A percentile compares a stretch with the other conserved stretches of the same genome.
Evolutionary conservation across 805 yeast genomes (phyloP).

Genomic region (Barnettozyma vustinii): DNA sequence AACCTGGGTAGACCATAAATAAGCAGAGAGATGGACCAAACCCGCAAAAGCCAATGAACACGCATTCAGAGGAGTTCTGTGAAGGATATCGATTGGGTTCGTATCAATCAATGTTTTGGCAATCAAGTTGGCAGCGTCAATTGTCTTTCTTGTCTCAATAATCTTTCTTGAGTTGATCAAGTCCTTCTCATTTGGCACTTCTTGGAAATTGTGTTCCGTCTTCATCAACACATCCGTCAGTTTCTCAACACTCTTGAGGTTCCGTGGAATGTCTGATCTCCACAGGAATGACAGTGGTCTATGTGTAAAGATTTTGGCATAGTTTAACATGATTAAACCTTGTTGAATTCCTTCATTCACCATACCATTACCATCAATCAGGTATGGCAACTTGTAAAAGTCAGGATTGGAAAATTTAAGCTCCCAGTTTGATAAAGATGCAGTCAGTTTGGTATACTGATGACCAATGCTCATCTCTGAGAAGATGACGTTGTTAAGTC

Average conservation of each 20-base stretch:
- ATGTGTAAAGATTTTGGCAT: slow-evolving; percentile 51
- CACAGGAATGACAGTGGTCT: slow-evolving; percentile 49
- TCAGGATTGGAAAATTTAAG: slow-evolving; percentile 40
- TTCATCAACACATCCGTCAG: slow-evolving; percentile 23
- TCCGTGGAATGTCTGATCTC: slow-evolving; percentile 42
- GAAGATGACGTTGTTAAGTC: slow-evolving; percentile 41
- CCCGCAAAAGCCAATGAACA: slow-evolving; percentile 50
- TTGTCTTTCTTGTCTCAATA: slow-evolving; percentile 48
- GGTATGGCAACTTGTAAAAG: slow-evolving; percentile 35
- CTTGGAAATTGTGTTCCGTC: slow-evolving; percentile 27
- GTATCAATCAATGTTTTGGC: slow-evolving; percentile 43
- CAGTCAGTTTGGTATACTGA: slow-evolving; percentile 35
- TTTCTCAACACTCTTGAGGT: slow-evolving; percentile 31
- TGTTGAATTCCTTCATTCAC: slow-evolving; percentile 53
- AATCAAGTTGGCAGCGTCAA: slow-evolving; percentile 47
- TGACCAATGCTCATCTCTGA: slow-evolving; percentile 33
- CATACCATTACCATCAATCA: slow-evolving; percentile 37
- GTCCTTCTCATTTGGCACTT: slow-evolving; percentile 26
- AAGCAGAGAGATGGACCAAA: slow-evolving; percentile 47
- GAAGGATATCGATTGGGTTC: slow-evolving; percentile 35
- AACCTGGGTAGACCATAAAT: slow-evolving; percentile 45
- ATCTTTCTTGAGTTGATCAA: slow-evolving; percentile 39
- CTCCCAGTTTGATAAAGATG: slow-evolving; percentile 47
- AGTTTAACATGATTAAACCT: slow-evolving; percentile 40
- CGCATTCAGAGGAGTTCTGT: slow-evolving; percentile 47